phyloP scores from a whole-genome alignment of 164 flowering plant genomes.

The Aristolochia californica region DNA sequence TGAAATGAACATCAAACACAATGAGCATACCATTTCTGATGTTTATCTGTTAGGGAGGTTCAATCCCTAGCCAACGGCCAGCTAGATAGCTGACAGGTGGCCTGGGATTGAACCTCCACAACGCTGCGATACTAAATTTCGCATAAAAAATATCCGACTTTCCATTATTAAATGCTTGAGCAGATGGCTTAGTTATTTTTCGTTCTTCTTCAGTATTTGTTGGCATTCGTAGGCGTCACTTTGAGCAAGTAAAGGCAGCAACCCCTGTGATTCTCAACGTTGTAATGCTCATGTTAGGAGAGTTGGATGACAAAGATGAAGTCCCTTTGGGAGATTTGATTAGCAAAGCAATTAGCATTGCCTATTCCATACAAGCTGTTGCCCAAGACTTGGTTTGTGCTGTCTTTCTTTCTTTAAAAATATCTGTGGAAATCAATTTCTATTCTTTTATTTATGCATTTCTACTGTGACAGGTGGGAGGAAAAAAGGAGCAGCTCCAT shows the following conservation, averaged over 20 bases:
- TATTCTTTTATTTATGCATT: background rate
- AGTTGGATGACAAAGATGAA: slow-evolving; percentile 27
- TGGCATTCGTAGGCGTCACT: slow-evolving; percentile 55
- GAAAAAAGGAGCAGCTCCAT: slow-evolving; percentile 31
- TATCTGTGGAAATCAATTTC: too few relatives aligned
- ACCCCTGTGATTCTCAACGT: slow-evolving; percentile 34
- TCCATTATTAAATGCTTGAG: background rate
- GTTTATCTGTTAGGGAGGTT: too few relatives aligned
- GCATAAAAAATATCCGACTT: background rate
- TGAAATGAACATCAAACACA: too few relatives aligned
- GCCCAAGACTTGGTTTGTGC: slow-evolving; percentile 52
- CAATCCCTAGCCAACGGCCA: too few relatives aligned
- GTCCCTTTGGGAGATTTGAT: slow-evolving; percentile 28
- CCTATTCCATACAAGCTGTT: slow-evolving; percentile 43
- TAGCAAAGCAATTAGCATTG: slow-evolving; percentile 39
- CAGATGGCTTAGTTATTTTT: background rate
- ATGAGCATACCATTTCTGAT: too few relatives aligned
- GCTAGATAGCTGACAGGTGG: too few relatives aligned
- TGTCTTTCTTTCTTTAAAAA: background rate
- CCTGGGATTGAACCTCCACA: too few relatives aligned
- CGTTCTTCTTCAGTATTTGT: slow-evolving; percentile 42
- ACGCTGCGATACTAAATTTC: background rate
- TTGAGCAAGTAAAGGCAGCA: slow-evolving; percentile 54
- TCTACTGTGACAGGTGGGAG: slow-evolving; percentile 38
- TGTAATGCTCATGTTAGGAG: slow-evolving; percentile 17